Evolutionary conservation across 805 yeast species (phyloP), one percentile per base, ranked within the genome.

Genomic region (Pichia cabralensis): DNA sequence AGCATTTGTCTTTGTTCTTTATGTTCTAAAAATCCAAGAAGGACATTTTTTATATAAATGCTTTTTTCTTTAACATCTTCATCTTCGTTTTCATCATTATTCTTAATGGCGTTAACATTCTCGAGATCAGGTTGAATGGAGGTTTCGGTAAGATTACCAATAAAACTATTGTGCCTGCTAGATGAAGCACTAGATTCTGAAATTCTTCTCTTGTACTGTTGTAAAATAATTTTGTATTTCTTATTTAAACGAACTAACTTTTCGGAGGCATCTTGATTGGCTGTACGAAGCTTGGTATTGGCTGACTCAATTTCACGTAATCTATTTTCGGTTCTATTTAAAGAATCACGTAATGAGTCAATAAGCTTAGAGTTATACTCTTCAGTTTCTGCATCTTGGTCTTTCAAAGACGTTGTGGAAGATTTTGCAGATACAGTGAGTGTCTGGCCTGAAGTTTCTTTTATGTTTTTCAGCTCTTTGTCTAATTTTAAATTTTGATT

Each of bases 21-120:
- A 52, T 83, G 95, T 50, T 88, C 96, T 35, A 92, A 58, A 53
- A 81, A 92, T 2, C 96, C 96, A 3, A 89, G 61, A n/a, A 89
- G 56, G 3, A 89, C 96, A 52, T 92, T 92, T 54, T 82, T 83
- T 33, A 86, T 67, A 52, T 89, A 89, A 10, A 94, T 83, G 15
- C 79, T 65, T 46, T 74, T 80, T 30, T 64, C 67, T 13, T 52
- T 52, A 17, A 49, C 50, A 14, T 60, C 62, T 4, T 50, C 56
- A 22, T 41, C 44, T 39, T 50, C 31, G 47, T 55, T 20, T 9
- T 22, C 30, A 5, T 26, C 33, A 12, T 25, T 38, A 5, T 21
- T 16, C n/a, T 23, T 28, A 2, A 23, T 6, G n/a, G n/a, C n/a
- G n/a, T n/a, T n/a, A n/a, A n/a, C n/a, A n/a, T n/a, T n/a, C n/a